Evolutionary conservation across 495 filamentous ascomycete genomes (phyloP), one percentile per base, ranked within the genome.

Genomic region (Neurospora sp.): DNA sequence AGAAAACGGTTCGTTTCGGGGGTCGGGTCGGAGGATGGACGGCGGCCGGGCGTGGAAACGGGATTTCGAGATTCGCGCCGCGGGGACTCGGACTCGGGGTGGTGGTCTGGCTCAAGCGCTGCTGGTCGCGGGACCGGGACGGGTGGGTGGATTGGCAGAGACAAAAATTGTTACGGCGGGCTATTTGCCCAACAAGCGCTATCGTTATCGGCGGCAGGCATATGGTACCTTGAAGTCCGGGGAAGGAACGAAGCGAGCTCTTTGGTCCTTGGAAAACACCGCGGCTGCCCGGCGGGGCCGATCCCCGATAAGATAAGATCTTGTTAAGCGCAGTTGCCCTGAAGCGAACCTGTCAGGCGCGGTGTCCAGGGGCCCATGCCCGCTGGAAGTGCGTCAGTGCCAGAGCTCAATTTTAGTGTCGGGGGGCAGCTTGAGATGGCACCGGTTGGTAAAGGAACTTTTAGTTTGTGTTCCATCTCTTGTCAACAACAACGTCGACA

Each of bases 141-240:
- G 54, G 49, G 49, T 41, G 40, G 40, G 40, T 62, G 27, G 54
- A 35, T 66, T 9, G 14, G 27, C 54, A 14, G 54, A 62, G 23
- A 35, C 54, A 66, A 66, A 66, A 66, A 35, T 66, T 66, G 54
- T 66, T 66, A 66, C 54, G 54, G 54, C 27, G 54, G 27, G 54
- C 54, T 66, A 66, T 66, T 66, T 66, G 54, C 5, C 10, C 16
- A 73, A 39, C 41, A 41, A 41, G 71, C 27, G 39, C 70, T 71
- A 71, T 71, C 70, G 70, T 71, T 71, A 71, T 71, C 70, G 20
- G 37, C 35, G 42, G 70, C 70, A 41, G 39, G 54, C 54, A 66
- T 1, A 31, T 8, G 12, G 23, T 16, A 16, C 54, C 31, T 66
- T 35, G 31, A 66, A 66, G 31, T 66, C 54, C 54, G 54, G 54